A percentile compares a stretch with the other conserved stretches of the same genome.
Evolutionary conservation across 768 basidiomycete species (phyloP).

Genomic region (Suillus subalutaceus): DNA sequence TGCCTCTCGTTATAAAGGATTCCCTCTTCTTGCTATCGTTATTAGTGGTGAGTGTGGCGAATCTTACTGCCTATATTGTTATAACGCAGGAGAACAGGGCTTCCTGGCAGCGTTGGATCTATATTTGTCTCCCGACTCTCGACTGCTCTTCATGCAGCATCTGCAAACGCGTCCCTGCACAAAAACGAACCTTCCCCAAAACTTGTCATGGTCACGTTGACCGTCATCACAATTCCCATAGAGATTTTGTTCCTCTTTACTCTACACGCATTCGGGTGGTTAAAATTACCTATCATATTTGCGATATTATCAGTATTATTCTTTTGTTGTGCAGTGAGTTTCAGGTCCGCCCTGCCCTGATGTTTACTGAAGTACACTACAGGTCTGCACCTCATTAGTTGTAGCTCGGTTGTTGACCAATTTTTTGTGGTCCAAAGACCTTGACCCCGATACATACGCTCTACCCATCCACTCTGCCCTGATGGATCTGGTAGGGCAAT

Average conservation of each 20-base stretch:
- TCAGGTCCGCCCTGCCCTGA: slow-evolving; percentile 13
- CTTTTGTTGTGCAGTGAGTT: slow-evolving; percentile 77
- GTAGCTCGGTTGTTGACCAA: slow-evolving; percentile 69
- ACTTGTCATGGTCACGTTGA: slow-evolving; percentile 69
- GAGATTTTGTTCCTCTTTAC: slow-evolving; percentile 73
- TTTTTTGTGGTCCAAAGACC: slow-evolving; percentile 74
- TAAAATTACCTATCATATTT: slow-evolving; percentile 70
- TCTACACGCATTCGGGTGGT: slow-evolving; percentile 75
- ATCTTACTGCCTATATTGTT: neutral
- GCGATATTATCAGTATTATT: slow-evolving; percentile 65
- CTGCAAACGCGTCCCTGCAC: slow-evolving; percentile 13
- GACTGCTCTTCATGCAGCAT: slow-evolving; percentile 72
- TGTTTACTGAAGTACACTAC: slow-evolving; percentile 9
- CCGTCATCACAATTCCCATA: slow-evolving; percentile 78
- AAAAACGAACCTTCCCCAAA: slow-evolving; percentile 40
- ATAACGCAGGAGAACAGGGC: slow-evolving; percentile 43
- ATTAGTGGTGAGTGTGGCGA: slow-evolving; percentile 66
- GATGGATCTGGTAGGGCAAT: slow-evolving; percentile 83
- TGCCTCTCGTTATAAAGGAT: slow-evolving; percentile 85
- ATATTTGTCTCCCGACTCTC: slow-evolving; percentile 92
- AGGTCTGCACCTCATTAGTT: slow-evolving; percentile 74
- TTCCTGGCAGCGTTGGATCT: slow-evolving; percentile 89
- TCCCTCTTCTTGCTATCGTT: slow-evolving; percentile 83
- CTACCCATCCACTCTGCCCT: slow-evolving; percentile 90
- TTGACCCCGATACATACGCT: slow-evolving; percentile 92